These are phyloP conservation scores for Hanseniaspora clermontiae DNA, from an alignment of 805 yeast species.

Conservation along the genomic window DNA sequence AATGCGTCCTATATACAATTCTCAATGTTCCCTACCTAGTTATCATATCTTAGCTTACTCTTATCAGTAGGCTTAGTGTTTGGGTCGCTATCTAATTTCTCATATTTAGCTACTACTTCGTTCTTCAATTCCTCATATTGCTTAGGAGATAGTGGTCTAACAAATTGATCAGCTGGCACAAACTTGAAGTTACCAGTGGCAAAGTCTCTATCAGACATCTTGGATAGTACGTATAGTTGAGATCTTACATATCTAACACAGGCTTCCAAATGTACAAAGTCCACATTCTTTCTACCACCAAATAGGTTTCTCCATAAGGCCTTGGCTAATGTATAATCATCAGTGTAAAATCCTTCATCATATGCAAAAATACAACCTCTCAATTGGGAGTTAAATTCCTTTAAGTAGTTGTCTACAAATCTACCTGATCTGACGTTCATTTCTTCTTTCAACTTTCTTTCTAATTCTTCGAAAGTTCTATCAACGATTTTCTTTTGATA, in stretches of 20 bases:
- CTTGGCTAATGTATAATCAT: conserved; percentile 63
- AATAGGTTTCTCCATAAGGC: conserved; percentile 87
- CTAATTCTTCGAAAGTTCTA: conserved; percentile 80
- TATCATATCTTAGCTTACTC: conserved; percentile 38
- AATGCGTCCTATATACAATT: too few species aligned
- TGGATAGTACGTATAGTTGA: conserved; percentile 75
- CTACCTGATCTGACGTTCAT: conserved; percentile 72
- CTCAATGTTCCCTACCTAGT: conserved; percentile 21
- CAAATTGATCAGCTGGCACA: conserved; percentile 68
- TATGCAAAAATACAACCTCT: conserved; percentile 81
- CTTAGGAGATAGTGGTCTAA: conserved; percentile 52
- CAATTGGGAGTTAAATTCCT: conserved; percentile 80
- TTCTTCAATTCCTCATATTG: conserved; percentile 46
- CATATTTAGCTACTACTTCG: conserved; percentile 42
- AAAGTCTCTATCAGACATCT: conserved; percentile 81
- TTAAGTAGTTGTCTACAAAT: conserved; percentile 71
- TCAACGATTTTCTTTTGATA: conserved; percentile 89
- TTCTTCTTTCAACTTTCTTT: conserved; percentile 70
- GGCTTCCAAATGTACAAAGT: conserved; percentile 73
- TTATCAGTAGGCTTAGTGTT: conserved; percentile 49
- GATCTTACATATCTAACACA: conserved; percentile 81
- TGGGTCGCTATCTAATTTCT: conserved; percentile 32
- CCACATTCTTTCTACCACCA: conserved; percentile 69
- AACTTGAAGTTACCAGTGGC: conserved; percentile 81
- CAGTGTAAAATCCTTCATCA: conserved; percentile 79